phyloP scores from a whole-genome alignment of 75 land plant species.

The Picea sitchensis region DNA sequence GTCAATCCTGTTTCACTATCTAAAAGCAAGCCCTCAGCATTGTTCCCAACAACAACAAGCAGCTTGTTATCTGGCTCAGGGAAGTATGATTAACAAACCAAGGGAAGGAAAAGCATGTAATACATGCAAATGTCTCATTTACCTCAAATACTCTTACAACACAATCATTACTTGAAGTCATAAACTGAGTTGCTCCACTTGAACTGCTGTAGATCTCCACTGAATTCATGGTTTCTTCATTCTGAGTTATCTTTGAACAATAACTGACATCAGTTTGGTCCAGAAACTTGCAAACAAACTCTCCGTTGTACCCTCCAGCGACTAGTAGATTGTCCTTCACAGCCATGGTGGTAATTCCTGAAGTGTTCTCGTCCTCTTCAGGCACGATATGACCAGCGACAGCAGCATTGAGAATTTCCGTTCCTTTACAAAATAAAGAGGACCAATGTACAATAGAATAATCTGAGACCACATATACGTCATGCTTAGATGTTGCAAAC shows the following conservation, averaged over 20 bases:
- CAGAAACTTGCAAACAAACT: constrained; percentile 76
- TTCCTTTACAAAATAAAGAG: constrained; percentile 38
- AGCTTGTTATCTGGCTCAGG: constrained; percentile 73
- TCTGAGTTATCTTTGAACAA: constrained; percentile 79
- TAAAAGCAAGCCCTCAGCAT: constrained; percentile 62
- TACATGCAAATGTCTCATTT: constrained; percentile 60
- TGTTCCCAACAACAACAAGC: constrained; percentile 74
- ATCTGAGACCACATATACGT: constrained; percentile 82
- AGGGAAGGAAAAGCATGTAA: constrained; percentile 54
- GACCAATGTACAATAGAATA: constrained; percentile 84
- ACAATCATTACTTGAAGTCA: constrained; percentile 93
- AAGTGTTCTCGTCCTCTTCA: constrained; percentile 35
- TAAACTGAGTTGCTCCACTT: constrained; percentile 79
- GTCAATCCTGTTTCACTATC: constrained; percentile 72
- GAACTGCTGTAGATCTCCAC: constrained; percentile 74
- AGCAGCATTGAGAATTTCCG: constrained; percentile 66
- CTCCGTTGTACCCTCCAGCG: constrained; percentile 90
- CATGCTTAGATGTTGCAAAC: constrained; percentile 96
- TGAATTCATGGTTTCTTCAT: constrained; percentile 94
- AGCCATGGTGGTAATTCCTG: constrained; percentile 82
- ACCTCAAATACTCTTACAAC: constrained; percentile 81
- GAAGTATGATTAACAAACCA: constrained; percentile 98
- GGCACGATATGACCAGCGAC: constrained; percentile 84
- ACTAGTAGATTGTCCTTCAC: constrained; percentile 81
- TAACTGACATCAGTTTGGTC: constrained; percentile 71